Conservation (phyloP, 805 yeast species). For the Teunomyces panamensis region DNA sequence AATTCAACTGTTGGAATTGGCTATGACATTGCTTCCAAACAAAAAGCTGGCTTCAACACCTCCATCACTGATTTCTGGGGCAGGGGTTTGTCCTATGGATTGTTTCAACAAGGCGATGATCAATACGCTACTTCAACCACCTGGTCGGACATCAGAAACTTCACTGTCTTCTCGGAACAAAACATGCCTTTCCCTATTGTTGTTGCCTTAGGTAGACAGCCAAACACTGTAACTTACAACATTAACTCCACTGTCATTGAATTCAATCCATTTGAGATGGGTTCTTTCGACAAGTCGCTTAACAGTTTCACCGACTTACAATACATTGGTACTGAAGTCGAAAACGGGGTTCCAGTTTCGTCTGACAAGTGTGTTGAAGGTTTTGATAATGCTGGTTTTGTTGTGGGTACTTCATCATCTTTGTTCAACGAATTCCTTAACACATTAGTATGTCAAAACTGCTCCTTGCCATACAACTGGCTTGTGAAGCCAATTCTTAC, state of each 20-base stretch:
- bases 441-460: conserved; percentile 33
- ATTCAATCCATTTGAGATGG: conserved; percentile 42
- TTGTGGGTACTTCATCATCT: conserved; percentile 39
- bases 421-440: conserved; percentile 35
- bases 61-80: conserved; percentile 81
- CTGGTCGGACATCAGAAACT: conserved; percentile 33
- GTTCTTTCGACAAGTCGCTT: conserved; percentile 39
- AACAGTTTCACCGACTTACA: conserved; percentile 36
- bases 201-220: conserved; percentile 34
- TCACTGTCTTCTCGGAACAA: conserved; percentile 26
- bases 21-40: conserved; percentile 47
- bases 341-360: conserved; percentile 27
- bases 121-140: conserved; percentile 24
- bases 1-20: conserved; percentile 39
- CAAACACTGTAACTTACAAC: conserved; percentile 27
- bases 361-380: conserved; percentile 27
- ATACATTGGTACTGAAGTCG: conserved; percentile 34
- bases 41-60: conserved; percentile 62
- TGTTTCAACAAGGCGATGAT: conserved; percentile 34
- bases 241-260: conserved; percentile 39
- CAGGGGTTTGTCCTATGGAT: conserved; percentile 67
- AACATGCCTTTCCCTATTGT: conserved; percentile 43
- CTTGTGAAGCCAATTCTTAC: conserved; percentile 26
- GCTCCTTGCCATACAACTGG: conserved; percentile 13
- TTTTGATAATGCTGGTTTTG: conserved; percentile 39